Evolutionary conservation across 805 yeast species (phyloP), one percentile per base, ranked within the genome.

Genomic region (Metschnikowia anglica): DNA sequence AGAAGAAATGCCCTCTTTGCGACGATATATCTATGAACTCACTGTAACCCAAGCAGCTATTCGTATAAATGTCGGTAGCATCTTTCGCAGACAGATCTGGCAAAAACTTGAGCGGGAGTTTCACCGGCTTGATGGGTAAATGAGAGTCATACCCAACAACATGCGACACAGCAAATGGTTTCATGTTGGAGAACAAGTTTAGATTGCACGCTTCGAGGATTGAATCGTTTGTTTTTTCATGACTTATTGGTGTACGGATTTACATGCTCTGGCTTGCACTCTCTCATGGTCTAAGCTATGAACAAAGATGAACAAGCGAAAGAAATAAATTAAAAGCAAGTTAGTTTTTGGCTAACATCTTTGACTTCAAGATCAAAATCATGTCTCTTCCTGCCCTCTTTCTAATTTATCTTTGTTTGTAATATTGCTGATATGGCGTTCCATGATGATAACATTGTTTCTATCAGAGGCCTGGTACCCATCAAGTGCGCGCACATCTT

Each of bases 101-200:
- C 20, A 29, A 16, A 24, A 50, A 52, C 24, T 50, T 48, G 29
- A 52, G 53, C 38, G 56, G 56, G 20, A 52, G 46, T 21, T 35
- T 43, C n/a, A 52, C 47, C 17, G 33, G 27, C 34, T 48, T 49
- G 17, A 39, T 38, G 3, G 51, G 53, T 11, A 52, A 35, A 41
- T 52, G 54, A 7, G 53, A 41, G 9, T 48, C 50, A 34, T 52
- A 52, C 5, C 54, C 54, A 11, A 47, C 44, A 5, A 52, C 28
- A 20, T 46, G 49, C 13, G 55, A 43, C 28, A 34, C 43, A 32
- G 47, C 39, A 31, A 38, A 44, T 24, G 46, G 40, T 30, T 41
- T 39, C 55, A 52, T 52, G 24, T 12, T 31, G 27, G 21, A 15
- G 18, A 37, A 16, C 5, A 15, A 15, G 9, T 8, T 13, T 16